Evolutionary conservation across 768 basidiomycete species (phyloP).

Genomic region (Agaricus subrufescens): DNA sequence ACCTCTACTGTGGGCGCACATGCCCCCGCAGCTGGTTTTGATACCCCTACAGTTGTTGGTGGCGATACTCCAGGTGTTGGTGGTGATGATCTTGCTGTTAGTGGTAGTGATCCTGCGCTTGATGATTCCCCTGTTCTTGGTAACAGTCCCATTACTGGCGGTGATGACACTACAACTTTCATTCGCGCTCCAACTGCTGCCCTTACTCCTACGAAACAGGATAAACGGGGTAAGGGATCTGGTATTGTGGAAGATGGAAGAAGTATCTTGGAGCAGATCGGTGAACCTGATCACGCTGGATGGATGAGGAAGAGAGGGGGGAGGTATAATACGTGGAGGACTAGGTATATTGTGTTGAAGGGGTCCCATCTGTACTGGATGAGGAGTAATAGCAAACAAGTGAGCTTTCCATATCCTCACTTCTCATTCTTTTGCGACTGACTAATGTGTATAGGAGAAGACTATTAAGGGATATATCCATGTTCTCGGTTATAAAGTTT

Average conservation of each 20-base stretch:
- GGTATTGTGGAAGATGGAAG: constrained; percentile 51
- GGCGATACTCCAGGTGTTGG: no score
- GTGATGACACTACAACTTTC: no score
- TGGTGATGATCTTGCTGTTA: no score
- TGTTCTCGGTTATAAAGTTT: constrained; percentile 86
- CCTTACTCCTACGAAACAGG: no score
- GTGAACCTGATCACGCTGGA: constrained; percentile 82
- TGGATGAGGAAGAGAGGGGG: constrained; percentile 98
- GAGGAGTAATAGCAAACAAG: constrained; percentile 63
- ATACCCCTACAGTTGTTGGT: no score
- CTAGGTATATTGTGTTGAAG: constrained; percentile 88
- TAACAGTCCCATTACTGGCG: no score
- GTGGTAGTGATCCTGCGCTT: no score
- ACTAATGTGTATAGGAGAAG: constrained; percentile 56
- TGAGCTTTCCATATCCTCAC: constrained; percentile 26
- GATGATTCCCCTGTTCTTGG: no score
- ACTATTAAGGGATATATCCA: constrained; percentile 97
- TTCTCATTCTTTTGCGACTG: background rate
- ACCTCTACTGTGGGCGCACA: no score
- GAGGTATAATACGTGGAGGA: constrained; percentile 89
- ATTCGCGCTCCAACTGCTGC: no score
- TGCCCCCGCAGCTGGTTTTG: no score
- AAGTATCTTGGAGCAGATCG: constrained; percentile 87
- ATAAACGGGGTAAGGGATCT: background rate
- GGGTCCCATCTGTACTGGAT: constrained; percentile 88